These are phyloP conservation scores for Suillus tomentosus DNA, from an alignment of 768 basidiomycete species.

Conservation along the genomic window DNA sequence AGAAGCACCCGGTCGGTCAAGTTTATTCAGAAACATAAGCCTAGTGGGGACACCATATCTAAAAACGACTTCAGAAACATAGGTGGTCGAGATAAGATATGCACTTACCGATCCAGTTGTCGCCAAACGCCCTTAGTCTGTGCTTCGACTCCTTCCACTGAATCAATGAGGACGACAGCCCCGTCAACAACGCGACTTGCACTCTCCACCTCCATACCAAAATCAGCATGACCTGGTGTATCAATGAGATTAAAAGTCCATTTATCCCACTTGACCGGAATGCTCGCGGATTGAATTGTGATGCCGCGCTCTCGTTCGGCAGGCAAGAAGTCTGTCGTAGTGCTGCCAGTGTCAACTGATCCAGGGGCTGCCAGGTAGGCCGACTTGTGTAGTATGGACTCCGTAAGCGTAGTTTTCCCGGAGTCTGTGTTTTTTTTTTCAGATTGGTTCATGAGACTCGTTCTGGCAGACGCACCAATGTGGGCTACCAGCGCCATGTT, in stretches of 20 bases:
- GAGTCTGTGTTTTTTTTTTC: slow-evolving; percentile 54
- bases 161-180: slow-evolving; percentile 85
- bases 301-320: slow-evolving; percentile 90
- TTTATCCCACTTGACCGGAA: slow-evolving; percentile 82
- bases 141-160: slow-evolving; percentile 89
- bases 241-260: slow-evolving; percentile 89
- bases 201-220: slow-evolving; percentile 96
- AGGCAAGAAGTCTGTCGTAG: slow-evolving; percentile 87
- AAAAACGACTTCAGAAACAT: slow-evolving; percentile 9
- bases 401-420: slow-evolving; percentile 87
- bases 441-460: background rate
- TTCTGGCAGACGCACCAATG: slow-evolving; percentile 55
- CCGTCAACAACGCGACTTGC: slow-evolving; percentile 90
- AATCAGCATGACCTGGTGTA: slow-evolving; percentile 91
- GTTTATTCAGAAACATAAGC: slow-evolving; percentile 84
- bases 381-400: slow-evolving; percentile 80
- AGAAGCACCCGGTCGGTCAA: slow-evolving; percentile 86
- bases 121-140: slow-evolving; percentile 90
- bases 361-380: slow-evolving; percentile 73
- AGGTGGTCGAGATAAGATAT: slow-evolving; percentile 18
- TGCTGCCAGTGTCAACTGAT: slow-evolving; percentile 88
- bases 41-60: slow-evolving; percentile 82
- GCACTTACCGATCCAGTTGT: slow-evolving; percentile 77
- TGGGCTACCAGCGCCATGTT: slow-evolving; percentile 91
- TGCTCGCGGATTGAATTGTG: slow-evolving; percentile 90